Evolutionary conservation across 768 basidiomycete species (phyloP), one percentile per base, ranked within the genome.

Genomic region (Tricholoma saponaceum): DNA sequence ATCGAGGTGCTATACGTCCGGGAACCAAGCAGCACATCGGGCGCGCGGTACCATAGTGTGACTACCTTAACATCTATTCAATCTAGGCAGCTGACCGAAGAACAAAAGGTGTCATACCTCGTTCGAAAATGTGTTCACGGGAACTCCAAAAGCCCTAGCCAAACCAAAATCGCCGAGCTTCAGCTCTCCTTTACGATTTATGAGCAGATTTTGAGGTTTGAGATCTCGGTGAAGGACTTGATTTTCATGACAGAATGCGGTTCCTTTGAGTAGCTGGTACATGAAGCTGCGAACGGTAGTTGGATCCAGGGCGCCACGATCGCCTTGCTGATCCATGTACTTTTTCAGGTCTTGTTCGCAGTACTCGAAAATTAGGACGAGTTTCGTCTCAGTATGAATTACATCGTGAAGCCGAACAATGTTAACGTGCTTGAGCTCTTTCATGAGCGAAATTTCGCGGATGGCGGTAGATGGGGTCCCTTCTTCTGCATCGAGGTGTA

Each of bases 401-500:
- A 99, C 97, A 72, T 98, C 97, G 77, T 98, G 89, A 18, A 99
- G 84, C 66, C 97, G 87, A 69, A 99, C 93, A 69, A 99, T 96
- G 76, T 99, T 99, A 78, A 92, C 87, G 66, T 99, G 97, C 73
- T 97, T 97, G 67, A 99, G 87, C 70, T 99, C 97, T 72, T 99
- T 98, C 95, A 98, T 98, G 63, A 98, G 83, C 41, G 92, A 95
- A 66, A 99, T 98, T 79, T 99, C 97, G 49, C 97, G 89, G 70
- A 99, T 99, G 55, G 97, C 97, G 13, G 97, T 99, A 47, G 92
- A 95, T 30, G 97, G 97, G 0, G 97, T 99, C 32, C 97, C 97
- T 76, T 99, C 97, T 74, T 99, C 97, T 4, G 97, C 92, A 77
- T 99, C 97, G 59, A 99, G 89, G 68, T 98, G 95, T 62, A 99